Percentiles rank a stretch among this genome's conserved stretches.
These are phyloP conservation scores for Verticillium dahliae DNA, from an alignment of 2,329 filamentous ascomycete species.

Conservation along the genomic window DNA sequence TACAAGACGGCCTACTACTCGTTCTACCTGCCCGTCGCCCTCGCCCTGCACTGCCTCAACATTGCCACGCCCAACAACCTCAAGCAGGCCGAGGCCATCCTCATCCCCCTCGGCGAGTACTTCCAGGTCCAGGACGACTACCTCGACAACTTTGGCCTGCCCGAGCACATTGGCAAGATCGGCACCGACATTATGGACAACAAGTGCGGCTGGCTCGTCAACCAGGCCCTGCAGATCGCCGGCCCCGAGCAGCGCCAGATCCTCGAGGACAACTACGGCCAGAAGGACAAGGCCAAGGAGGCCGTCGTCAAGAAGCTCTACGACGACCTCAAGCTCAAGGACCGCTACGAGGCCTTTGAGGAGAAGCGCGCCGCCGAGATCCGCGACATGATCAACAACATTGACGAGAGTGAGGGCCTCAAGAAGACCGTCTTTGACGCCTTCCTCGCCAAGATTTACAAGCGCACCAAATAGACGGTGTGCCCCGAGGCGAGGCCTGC, in stretches of 20 bases:
- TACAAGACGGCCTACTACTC: conserved; percentile 99
- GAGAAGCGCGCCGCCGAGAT: conserved; percentile 80
- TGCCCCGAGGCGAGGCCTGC: no score
- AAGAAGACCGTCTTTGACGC: conserved; percentile 86
- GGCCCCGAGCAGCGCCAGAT: conserved; percentile 81
- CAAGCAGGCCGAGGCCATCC: conserved; percentile 80
- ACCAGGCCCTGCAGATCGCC: conserved; percentile 78
- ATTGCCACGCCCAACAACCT: conserved; percentile 84
- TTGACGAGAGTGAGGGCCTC: conserved; percentile 82
- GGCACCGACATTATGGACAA: conserved; percentile 99
- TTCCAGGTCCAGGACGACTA: conserved; percentile 99
- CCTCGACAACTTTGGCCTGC: conserved; percentile 94
- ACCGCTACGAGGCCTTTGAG: conserved; percentile 83
- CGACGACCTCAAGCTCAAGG: conserved; percentile 76
- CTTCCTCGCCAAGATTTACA: conserved; percentile 96
- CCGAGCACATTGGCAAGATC: conserved; percentile 93
- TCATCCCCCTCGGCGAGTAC: conserved; percentile 97
- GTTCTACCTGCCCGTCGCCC: conserved; percentile 94
- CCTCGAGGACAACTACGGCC: conserved; percentile 89
- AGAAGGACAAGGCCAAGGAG: conserved; percentile 80
- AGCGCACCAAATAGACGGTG: conserved; percentile 74
- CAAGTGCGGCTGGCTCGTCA: conserved; percentile 98
- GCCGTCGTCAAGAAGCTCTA: conserved; percentile 83
- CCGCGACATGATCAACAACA: conserved; percentile 62
- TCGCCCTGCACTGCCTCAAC: conserved; percentile 80